These are phyloP conservation scores for Trichosphaerium sp. DNA, from an alignment of 78 protist genomes.

Conservation along the genomic window DNA sequence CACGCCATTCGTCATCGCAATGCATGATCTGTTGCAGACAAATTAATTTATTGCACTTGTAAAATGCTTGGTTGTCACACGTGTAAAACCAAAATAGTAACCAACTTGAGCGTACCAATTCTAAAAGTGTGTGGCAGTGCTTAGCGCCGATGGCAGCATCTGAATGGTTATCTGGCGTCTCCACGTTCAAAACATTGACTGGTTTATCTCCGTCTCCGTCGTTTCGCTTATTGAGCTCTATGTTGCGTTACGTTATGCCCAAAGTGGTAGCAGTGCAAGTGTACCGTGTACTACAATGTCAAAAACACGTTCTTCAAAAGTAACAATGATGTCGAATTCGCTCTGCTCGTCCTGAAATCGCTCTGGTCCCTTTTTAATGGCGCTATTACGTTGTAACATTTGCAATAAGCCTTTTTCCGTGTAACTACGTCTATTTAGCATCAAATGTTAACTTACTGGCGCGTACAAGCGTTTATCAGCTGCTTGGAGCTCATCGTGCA, in stretches of 20 bases:
- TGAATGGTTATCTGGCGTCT: constrained; percentile 41
- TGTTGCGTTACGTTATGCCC: background rate
- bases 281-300: constrained; percentile 37
- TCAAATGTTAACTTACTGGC: background rate
- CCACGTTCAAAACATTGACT: constrained; percentile 34
- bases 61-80: too few species aligned
- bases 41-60: too few species aligned
- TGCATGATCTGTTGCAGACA: too few species aligned
- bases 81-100: too few species aligned
- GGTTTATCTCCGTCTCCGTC: constrained; percentile 1
- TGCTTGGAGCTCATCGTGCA: constrained; percentile 13
- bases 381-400: constrained; percentile 57
- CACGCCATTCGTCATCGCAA: too few species aligned
- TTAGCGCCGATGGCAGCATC: constrained; percentile 48
- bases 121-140: too few species aligned
- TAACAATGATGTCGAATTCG: constrained; percentile 29
- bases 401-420: constrained; percentile 48
- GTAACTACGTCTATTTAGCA: constrained; percentile 1
- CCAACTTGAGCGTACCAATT: too few species aligned
- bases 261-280: background rate
- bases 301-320: constrained; percentile 41
- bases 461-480: background rate
- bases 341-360: constrained; percentile 37
- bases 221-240: constrained; percentile 5
- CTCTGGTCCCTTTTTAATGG: constrained; percentile 56